Evolutionary conservation across 1,284 basidiomycete species (phyloP).

Genomic region (Rhodotorula sp.): DNA sequence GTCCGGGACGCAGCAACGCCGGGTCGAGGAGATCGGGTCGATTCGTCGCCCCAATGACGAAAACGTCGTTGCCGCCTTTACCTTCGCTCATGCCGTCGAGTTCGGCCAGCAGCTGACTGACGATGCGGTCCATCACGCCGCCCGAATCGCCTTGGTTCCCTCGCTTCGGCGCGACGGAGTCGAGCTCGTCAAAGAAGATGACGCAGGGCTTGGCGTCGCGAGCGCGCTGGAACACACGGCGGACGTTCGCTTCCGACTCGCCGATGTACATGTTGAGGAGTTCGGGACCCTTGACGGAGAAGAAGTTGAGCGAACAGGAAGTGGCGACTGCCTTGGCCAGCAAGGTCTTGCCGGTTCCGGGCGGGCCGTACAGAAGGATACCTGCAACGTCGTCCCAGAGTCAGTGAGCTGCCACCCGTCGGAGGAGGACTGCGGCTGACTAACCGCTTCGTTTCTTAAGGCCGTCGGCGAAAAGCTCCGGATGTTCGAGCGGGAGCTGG

Average conservation of each 20-base stretch:
- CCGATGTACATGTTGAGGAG: slow-evolving; percentile 55
- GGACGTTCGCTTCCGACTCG: slow-evolving; percentile 54
- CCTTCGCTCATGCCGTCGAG: slow-evolving; percentile 52
- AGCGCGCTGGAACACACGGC: slow-evolving; percentile 52
- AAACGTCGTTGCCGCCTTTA: slow-evolving; percentile 50
- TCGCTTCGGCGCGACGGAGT: slow-evolving; percentile 53
- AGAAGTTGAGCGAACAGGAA: slow-evolving; percentile 54
- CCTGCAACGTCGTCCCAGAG: slow-evolving; percentile 53
- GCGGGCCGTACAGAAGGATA: slow-evolving; percentile 52
- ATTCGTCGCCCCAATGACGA: slow-evolving; percentile 54
- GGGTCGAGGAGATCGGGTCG: slow-evolving; percentile 53
- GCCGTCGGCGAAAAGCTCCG: slow-evolving; percentile 87
- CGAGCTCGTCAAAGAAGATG: slow-evolving; percentile 55
- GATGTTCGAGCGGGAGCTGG: slow-evolving; percentile 89
- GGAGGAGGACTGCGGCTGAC: slow-evolving; percentile 26
- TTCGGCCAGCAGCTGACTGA: slow-evolving; percentile 52
- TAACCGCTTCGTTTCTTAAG: slow-evolving; percentile 92
- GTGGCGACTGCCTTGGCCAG: slow-evolving; percentile 55
- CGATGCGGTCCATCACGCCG: slow-evolving; percentile 55
- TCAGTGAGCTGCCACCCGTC: too few relatives aligned
- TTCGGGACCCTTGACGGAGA: slow-evolving; percentile 54
- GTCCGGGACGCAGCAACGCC: slow-evolving; percentile 52
- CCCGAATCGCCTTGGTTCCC: slow-evolving; percentile 54
- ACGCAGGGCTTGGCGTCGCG: slow-evolving; percentile 54
- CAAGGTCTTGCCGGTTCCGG: slow-evolving; percentile 54